Base-by-base conservation (phyloP, 2,329 filamentous ascomycete species). In the Hymenoscyphus occultus region DNA sequence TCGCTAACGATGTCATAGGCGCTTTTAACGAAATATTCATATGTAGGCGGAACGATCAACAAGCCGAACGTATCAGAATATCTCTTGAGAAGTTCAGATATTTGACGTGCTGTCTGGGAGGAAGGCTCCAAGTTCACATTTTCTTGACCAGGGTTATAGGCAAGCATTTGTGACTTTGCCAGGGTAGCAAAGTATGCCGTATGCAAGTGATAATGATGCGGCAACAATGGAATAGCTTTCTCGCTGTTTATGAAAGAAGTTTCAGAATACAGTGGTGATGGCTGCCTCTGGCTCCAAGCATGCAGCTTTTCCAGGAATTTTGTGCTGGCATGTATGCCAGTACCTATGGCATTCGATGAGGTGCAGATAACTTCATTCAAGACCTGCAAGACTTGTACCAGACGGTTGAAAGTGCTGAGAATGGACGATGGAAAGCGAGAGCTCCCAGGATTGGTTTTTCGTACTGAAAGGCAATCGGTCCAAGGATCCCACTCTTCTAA, bases 401-500 rank as follows among this genome's bases (percentile, higher is more conserved):
- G 66, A 5, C 71, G 72, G 51, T 76, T 76, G 59, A 76, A 70
- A 16, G 73, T 72, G 42, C 76, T 76, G 31, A 76, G 65, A 39
- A 76, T 73, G 32, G 72, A 73, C n/a, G 70, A 71, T 14, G 75
- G 75, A 39, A 71, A 68, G 62, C 71, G 76, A 42, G 71, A 67
- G 19, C 64, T 69, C 9, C 64, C 66, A 10, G 56, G 57, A 35
- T 42, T 63, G 19, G 56, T 67, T 67, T 78, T 67, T 28, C 75
- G 72, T 51, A 78, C 77, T 68, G 77, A 75, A 64, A 80, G 70
- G 65, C 80, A 80, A 32, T 86, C 84, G 19, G 81, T 80, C 90
- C 90, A 92, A 1, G 87, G 86, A 69, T 90, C 86, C 89, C 89
- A 92, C 77, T 92, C 89, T 71, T 92, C 90, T 22, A 89, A 77